Evolutionary conservation across 805 yeast genomes (phyloP).

Genomic region (Saccharomyces cerevisiae): DNA sequence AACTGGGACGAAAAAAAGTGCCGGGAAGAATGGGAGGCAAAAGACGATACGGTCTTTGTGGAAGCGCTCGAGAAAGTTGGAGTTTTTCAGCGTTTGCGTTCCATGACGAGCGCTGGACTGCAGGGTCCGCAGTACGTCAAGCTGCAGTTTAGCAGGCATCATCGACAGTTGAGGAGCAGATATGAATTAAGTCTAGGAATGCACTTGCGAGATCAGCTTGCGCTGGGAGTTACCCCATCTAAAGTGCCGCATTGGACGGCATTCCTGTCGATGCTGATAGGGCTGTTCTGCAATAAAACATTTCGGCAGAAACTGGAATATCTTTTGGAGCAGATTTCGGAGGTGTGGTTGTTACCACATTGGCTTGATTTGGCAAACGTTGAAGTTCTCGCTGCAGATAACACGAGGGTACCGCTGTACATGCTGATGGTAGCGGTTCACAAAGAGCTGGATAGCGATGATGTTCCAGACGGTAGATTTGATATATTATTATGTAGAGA

Average conservation of each 20-base stretch:
- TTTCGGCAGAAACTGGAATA: conserved; percentile 1
- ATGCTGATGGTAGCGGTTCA: conserved; percentile 1
- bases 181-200: background rate
- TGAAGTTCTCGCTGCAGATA: background rate
- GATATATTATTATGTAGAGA: conserved; percentile 1
- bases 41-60: background rate
- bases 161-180: background rate
- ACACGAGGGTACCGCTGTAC: background rate
- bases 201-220: conserved; percentile 2
- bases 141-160: conserved; percentile 1
- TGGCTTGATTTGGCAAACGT: conserved; percentile 1
- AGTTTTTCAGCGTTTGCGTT: conserved; percentile 1
- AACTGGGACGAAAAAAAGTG: conserved; percentile 1
- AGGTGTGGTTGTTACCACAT: background rate
- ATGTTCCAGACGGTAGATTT: background rate
- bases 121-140: conserved; percentile 1
- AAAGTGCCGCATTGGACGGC: background rate
- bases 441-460: background rate
- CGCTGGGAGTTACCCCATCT: background rate
- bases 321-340: background rate
- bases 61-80: background rate
- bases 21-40: background rate
- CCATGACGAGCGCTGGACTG: conserved; percentile 1
- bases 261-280: background rate
- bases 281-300: background rate